phyloP scores from a whole-genome alignment of 2,329 filamentous ascomycete species.

The Hypoxylon sp. region DNA sequence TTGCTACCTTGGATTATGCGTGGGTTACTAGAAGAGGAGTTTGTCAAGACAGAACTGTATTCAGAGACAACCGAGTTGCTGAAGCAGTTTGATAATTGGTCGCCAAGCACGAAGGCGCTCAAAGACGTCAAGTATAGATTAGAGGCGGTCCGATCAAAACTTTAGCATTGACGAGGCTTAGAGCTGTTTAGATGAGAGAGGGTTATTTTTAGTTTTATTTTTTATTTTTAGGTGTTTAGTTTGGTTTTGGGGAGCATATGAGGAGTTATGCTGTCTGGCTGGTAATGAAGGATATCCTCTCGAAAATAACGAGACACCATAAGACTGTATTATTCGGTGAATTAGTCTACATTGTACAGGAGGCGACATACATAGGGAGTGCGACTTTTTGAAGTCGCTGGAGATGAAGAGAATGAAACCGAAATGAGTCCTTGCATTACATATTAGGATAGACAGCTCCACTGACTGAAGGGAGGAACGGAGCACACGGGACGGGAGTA shows the following conservation, averaged over 20 bases:
- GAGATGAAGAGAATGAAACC: conserved; percentile 20
- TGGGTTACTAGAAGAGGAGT: conserved; percentile 90
- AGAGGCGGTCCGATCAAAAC: conserved; percentile 89
- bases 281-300: conserved; percentile 15
- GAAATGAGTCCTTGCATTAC: conserved; percentile 29
- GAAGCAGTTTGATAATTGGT: conserved; percentile 94
- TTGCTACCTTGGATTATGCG: conserved; percentile 96
- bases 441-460: conserved; percentile 34
- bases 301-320: conserved; percentile 1
- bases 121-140: conserved; percentile 97
- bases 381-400: neutral
- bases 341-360: neutral
- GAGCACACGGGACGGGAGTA: conserved; percentile 36
- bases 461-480: conserved; percentile 21
- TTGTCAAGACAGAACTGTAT: conserved; percentile 85
- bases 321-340: conserved; percentile 28
- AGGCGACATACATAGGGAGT: neutral
- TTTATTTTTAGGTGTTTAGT: conserved; percentile 11
- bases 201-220: conserved; percentile 25
- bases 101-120: conserved; percentile 87
- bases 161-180: conserved; percentile 59
- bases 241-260: conserved; percentile 28
- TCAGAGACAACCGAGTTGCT: conserved; percentile 84
- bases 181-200: conserved; percentile 8
- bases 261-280: conserved; percentile 28